Percentiles rank a stretch among this genome's conserved stretches.
Conservation (phyloP, 2,329 filamentous ascomycete genomes). For the Hymenotorrendiella dingleyae region DNA sequence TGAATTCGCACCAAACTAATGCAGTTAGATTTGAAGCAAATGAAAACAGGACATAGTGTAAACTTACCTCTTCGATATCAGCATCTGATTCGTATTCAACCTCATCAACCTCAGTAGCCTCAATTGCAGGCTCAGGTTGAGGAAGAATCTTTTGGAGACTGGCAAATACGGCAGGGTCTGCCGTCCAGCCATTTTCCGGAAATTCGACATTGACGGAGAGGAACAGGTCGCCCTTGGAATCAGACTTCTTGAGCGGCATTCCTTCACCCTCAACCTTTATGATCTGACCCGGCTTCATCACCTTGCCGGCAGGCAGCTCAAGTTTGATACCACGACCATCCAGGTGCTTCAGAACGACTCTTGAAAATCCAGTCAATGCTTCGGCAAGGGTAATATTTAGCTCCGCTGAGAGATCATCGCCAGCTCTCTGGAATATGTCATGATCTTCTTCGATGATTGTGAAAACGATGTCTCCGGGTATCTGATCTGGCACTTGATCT, state of each 20-base stretch:
- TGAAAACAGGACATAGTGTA: conserved; percentile 6
- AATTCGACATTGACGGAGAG: conserved; percentile 81
- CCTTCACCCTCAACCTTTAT: conserved; percentile 85
- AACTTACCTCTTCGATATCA: conserved; percentile 68
- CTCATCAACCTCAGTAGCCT: conserved; percentile 74
- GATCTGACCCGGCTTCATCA: conserved; percentile 77
- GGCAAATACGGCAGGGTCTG: conserved; percentile 63
- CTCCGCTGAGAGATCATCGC: conserved; percentile 76
- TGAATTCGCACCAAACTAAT: conserved; percentile 64
- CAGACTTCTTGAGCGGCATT: conserved; percentile 87
- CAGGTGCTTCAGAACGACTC: conserved; percentile 85
- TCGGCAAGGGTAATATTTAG: conserved; percentile 78
- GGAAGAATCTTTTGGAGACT: conserved; percentile 73
- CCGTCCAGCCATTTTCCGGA: conserved; percentile 79
- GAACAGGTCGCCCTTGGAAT: conserved; percentile 80
- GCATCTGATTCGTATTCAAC: conserved; percentile 80
- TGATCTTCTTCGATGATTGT: conserved; percentile 77
- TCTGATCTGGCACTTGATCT: conserved; percentile 83
- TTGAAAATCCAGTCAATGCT: conserved; percentile 80
- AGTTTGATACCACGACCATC: conserved; percentile 88
- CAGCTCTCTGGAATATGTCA: conserved; percentile 73
- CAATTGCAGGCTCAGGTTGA: conserved; percentile 49
- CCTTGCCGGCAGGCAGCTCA: conserved; percentile 71
- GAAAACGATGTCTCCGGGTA: conserved; percentile 90
- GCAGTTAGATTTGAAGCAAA: conserved; percentile 24